phyloP scores from a whole-genome alignment of 768 basidiomycete species.

The Boletus sp. region DNA sequence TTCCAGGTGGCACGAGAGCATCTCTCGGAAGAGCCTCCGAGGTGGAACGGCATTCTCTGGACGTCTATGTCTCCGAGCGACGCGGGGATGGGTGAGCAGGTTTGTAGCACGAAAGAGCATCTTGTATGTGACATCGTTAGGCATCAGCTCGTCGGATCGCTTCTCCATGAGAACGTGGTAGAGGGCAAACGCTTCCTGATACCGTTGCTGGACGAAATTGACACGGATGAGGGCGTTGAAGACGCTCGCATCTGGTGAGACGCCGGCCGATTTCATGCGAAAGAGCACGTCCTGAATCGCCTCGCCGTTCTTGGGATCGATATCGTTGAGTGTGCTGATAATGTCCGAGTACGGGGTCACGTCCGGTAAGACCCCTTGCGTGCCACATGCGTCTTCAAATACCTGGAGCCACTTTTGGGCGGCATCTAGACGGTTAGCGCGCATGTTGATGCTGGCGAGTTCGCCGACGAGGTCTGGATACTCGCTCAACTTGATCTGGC shows the following conservation, averaged over 20 bases:
- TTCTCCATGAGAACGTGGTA: constrained; percentile 41
- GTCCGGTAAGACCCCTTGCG: constrained; percentile 12
- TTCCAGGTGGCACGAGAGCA: constrained; percentile 37
- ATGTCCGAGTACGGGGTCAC: constrained; percentile 39
- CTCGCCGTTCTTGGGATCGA: constrained; percentile 27
- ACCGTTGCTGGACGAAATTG: constrained; percentile 33
- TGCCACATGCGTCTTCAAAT: constrained; percentile 23
- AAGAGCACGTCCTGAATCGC: constrained; percentile 38
- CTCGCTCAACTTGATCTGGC: constrained; percentile 21
- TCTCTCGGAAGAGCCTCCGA: constrained; percentile 45
- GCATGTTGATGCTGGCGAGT: constrained; percentile 38
- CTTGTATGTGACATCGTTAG: constrained; percentile 48
- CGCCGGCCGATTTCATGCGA: constrained; percentile 38
- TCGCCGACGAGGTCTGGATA: constrained; percentile 35
- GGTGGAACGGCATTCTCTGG: constrained; percentile 32
- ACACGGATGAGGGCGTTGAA: constrained; percentile 50
- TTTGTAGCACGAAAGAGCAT: constrained; percentile 38
- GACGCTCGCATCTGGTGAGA: constrained; percentile 39
- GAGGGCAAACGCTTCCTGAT: constrained; percentile 40
- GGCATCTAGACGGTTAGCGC: constrained; percentile 31
- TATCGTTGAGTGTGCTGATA: constrained; percentile 37
- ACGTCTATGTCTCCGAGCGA: constrained; percentile 23
- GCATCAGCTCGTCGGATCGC: constrained; percentile 28
- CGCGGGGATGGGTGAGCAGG: constrained; percentile 15
- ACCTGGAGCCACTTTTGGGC: constrained; percentile 30